Evolutionary conservation across 352 stramenopile species (phyloP).

Genomic region (Pythium vanterpoolii): DNA sequence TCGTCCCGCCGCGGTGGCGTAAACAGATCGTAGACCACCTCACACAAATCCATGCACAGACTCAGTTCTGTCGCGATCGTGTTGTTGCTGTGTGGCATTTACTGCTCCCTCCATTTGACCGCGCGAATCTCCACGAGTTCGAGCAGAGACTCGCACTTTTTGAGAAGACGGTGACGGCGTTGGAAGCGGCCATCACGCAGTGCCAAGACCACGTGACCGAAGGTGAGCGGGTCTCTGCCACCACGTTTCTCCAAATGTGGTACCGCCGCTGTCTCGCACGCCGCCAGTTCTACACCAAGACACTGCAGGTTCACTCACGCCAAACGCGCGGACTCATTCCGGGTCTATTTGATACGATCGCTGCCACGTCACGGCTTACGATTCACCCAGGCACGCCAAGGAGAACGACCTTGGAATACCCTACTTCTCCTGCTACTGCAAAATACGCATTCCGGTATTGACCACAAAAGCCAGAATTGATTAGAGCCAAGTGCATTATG

Average conservation of each 20-base stretch:
- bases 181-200: slow-evolving; percentile 29
- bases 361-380: slow-evolving; percentile 40
- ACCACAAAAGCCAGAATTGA: not conserved
- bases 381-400: slow-evolving; percentile 18
- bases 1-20: slow-evolving; percentile 40
- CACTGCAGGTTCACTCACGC: slow-evolving; percentile 30
- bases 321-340: slow-evolving; percentile 50
- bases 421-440: slow-evolving; percentile 14
- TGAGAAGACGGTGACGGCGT: slow-evolving; percentile 22
- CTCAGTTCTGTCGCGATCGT: slow-evolving; percentile 31
- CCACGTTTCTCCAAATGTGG: slow-evolving; percentile 47
- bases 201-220: slow-evolving; percentile 29
- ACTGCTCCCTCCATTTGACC: slow-evolving; percentile 42
- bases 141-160: slow-evolving; percentile 39
- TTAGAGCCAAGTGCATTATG: slow-evolving; percentile 18
- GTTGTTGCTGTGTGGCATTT: slow-evolving; percentile 35
- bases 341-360: slow-evolving; percentile 63
- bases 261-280: slow-evolving; percentile 34
- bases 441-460: slow-evolving; percentile 18
- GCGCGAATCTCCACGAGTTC: slow-evolving; percentile 34
- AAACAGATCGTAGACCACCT: slow-evolving; percentile 38
- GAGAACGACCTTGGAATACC: slow-evolving; percentile 44
- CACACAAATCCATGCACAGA: slow-evolving; percentile 32
- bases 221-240: slow-evolving; percentile 33
- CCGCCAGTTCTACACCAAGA: slow-evolving; percentile 58